Evolutionary conservation across 2,329 filamentous ascomycete species (phyloP).

Genomic region (Xylaria sp.): DNA sequence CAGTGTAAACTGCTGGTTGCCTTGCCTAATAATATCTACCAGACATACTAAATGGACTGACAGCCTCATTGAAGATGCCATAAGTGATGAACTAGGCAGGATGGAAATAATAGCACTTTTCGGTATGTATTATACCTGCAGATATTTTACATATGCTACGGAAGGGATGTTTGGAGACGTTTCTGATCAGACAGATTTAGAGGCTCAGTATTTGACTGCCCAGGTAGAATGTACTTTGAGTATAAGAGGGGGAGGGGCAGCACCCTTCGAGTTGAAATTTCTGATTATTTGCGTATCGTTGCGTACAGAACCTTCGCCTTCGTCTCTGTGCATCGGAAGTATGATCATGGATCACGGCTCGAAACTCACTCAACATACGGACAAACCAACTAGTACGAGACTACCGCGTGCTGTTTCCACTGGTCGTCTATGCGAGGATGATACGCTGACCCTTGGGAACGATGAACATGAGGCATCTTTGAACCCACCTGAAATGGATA

Average conservation of each 20-base stretch:
- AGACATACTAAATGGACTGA: no score
- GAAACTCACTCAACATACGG: neutral
- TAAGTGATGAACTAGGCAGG: neutral
- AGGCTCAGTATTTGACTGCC: no score
- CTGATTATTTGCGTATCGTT: neutral
- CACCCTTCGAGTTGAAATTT: neutral
- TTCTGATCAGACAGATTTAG: no score
- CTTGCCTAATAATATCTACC: no score
- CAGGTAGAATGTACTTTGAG: no score
- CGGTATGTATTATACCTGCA: no score
- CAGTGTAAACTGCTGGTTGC: no score
- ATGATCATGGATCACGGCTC: neutral
- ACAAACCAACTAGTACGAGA: neutral
- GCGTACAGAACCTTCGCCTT: neutral
- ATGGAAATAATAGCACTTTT: no score
- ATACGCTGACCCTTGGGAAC: conserved; percentile 9
- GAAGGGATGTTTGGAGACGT: no score
- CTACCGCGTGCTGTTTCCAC: neutral
- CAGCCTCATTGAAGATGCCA: no score
- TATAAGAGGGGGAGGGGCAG: conserved; percentile 4
- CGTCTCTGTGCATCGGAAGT: neutral
- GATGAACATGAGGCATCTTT: neutral
- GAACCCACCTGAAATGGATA: neutral
- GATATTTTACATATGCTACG: no score
- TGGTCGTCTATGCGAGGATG: conserved; percentile 4